Evolutionary conservation across 441 rosid genomes (phyloP), one percentile per base, ranked within the genome.

Genomic region (Mallotus repandus): DNA sequence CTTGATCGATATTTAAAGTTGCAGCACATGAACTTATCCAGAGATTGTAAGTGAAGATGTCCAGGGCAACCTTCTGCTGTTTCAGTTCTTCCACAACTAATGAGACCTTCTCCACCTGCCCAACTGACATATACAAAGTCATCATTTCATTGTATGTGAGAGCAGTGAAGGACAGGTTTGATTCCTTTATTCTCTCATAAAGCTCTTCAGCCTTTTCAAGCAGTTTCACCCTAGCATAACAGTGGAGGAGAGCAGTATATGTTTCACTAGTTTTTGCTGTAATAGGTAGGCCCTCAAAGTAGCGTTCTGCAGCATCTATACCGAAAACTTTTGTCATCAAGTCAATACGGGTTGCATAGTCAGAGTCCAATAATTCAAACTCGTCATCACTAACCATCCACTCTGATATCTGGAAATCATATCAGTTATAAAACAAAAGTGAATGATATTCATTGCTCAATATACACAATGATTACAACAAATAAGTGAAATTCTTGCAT

Each of bases 1-100:
- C 94, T 79, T 83, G 84, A 73, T 86, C 84, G 10, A 96, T 80
- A 63, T 85, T 73, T 62, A 90, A 80, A 13, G 72, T 76, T 43
- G 98, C 94, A 72, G 98, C 97, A 78, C 87, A 93, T 9, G 97
- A 91, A 84, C 98, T 95, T 75, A 89, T 79, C 97, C 95, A 95
- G 0, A 91, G 85, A 79, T 95, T 90, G 80, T 89, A 95, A 41
- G 95, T 89, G 84, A 90, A 93, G 50, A 95, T 86, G 80, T 95
- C 99, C 0, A 77, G 94, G 16, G 84, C 81, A 80, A 93, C 86
- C 53, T 88, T 85, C 75, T 78, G 86, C 52, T 11, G 62, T 82
- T 91, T 93, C 65, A 91, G 56, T 46, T 91, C 90, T 57, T 85
- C 77, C 19, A 93, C 84, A 53, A 87, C 86, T 19, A 74, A 82